These are phyloP conservation scores for Agrocybe pediades DNA, from an alignment of 768 basidiomycete genomes.

Conservation along the genomic window DNA sequence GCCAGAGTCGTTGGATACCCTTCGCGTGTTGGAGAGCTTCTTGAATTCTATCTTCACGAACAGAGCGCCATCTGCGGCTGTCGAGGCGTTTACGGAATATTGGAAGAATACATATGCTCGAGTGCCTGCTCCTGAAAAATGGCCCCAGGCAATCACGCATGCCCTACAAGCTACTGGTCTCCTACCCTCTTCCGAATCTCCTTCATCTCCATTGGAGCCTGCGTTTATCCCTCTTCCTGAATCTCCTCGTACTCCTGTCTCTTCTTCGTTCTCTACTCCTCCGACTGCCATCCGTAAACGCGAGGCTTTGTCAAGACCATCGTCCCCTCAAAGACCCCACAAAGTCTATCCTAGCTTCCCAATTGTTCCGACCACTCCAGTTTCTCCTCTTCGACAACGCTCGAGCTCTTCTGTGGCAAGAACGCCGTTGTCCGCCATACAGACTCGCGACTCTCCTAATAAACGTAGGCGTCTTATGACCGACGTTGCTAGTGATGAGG, in stretches of 20 bases:
- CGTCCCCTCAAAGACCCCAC: slow-evolving; percentile 29
- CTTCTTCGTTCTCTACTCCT: slow-evolving; percentile 24
- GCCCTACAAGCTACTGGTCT: slow-evolving; percentile 22
- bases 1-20: slow-evolving; percentile 35
- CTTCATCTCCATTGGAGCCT: slow-evolving; percentile 11
- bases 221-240: slow-evolving; percentile 13
- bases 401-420: slow-evolving; percentile 9
- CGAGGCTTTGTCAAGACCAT: slow-evolving; percentile 12
- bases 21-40: slow-evolving; percentile 50
- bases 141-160: slow-evolving; percentile 44
- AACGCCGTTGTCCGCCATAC: slow-evolving; percentile 22
- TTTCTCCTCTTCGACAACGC: slow-evolving; percentile 23
- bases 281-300: slow-evolving; percentile 19
- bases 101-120: slow-evolving; percentile 55
- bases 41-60: slow-evolving; percentile 61
- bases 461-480: slow-evolving; percentile 27
- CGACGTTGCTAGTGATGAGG: slow-evolving; percentile 33
- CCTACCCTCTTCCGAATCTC: background rate
- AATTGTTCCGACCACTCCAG: slow-evolving; percentile 23
- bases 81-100: slow-evolving; percentile 60
- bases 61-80: slow-evolving; percentile 47
- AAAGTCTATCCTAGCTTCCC: slow-evolving; percentile 25
- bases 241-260: slow-evolving; percentile 19
- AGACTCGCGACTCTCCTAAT: slow-evolving; percentile 26
- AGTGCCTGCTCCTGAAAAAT: slow-evolving; percentile 45